These are phyloP conservation scores for Teratosphaeria zuluensis DNA, from an alignment of 2,329 filamentous ascomycete genomes.

Conservation along the genomic window DNA sequence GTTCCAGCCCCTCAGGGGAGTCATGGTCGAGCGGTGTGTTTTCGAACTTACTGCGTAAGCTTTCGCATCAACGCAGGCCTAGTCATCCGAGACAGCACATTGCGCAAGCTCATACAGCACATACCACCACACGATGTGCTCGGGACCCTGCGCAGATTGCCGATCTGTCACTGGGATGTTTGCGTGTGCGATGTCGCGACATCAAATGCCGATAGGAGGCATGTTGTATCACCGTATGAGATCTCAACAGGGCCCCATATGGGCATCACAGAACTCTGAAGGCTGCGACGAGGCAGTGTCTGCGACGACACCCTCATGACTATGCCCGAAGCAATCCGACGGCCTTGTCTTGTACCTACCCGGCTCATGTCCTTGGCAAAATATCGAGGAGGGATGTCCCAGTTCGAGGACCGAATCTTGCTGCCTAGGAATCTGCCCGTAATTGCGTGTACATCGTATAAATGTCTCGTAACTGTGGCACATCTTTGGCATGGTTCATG, in stretches of 20 bases:
- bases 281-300: neutral
- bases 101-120: neutral
- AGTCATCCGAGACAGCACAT: neutral
- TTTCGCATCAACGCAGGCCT: neutral
- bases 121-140: neutral
- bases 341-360: neutral
- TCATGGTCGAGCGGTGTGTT: neutral
- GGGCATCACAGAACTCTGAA: too few species aligned
- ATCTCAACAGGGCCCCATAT: too few species aligned
- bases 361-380: neutral
- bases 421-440: neutral
- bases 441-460: neutral
- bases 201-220: neutral
- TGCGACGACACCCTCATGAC: neutral
- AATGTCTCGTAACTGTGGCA: neutral
- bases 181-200: neutral
- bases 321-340: neutral
- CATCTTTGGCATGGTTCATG: neutral
- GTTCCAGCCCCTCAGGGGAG: neutral
- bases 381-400: neutral
- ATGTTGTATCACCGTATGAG: too few species aligned
- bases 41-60: neutral
- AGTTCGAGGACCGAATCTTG: neutral
- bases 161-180: neutral
- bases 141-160: neutral